Percentiles rank a stretch among this genome's conserved stretches.
Conservation (phyloP, 192 early-diverging fungal genomes). For the Martensiomyces pterosporus region DNA sequence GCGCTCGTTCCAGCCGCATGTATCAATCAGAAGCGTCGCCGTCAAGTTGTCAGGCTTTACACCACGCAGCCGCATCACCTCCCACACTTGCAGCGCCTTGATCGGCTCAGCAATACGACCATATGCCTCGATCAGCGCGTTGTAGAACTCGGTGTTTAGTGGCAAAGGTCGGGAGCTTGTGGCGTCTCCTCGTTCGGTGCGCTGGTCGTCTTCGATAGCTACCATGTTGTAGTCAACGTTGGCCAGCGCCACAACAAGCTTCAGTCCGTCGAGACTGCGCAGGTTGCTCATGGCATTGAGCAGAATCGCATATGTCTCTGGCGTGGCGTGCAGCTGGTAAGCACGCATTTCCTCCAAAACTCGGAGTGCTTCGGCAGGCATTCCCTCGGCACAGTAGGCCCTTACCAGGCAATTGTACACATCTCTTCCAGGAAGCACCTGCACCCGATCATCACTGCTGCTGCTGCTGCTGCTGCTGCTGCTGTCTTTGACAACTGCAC, state of each 20-base stretch:
- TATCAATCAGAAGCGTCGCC: conserved; percentile 45
- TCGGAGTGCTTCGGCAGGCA: conserved; percentile 31
- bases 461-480: no score
- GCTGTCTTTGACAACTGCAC: conserved; percentile 18
- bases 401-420: conserved; percentile 35
- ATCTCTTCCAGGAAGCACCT: conserved; percentile 10
- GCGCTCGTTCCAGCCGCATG: conserved; percentile 46
- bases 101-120: conserved; percentile 39
- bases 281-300: conserved; percentile 29
- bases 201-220: neutral
- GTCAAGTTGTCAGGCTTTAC: conserved; percentile 39
- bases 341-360: conserved; percentile 49
- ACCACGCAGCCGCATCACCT: conserved; percentile 45
- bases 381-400: conserved; percentile 30
- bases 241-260: conserved; percentile 33
- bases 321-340: conserved; percentile 22
- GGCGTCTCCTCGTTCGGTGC: neutral
- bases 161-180: conserved; percentile 10
- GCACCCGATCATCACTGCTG: neutral
- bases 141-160: conserved; percentile 35
- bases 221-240: conserved; percentile 49
- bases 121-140: conserved; percentile 44
- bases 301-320: conserved; percentile 36
- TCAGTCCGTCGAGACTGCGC: conserved; percentile 40
- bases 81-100: conserved; percentile 45